phyloP scores from a whole-genome alignment of 2,329 filamentous ascomycete genomes.

The Catunica adiposa region DNA sequence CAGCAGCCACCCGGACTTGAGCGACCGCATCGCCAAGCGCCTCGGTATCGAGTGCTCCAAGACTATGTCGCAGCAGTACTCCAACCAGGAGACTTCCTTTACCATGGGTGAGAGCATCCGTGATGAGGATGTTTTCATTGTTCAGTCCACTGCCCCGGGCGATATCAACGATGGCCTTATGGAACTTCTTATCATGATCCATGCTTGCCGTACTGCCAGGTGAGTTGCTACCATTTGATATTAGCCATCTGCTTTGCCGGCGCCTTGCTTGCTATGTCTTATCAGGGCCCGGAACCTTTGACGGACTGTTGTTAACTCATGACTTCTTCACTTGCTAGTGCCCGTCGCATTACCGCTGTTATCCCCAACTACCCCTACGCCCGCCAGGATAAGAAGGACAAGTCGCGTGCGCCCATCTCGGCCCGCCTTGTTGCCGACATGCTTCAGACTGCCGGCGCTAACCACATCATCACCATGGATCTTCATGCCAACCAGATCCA shows the following conservation, averaged over 20 bases:
- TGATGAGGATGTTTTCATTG: constrained; percentile 92
- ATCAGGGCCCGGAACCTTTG: neutral
- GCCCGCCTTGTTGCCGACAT: constrained; percentile 95
- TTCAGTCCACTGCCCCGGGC: constrained; percentile 86
- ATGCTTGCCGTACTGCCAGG: constrained; percentile 55
- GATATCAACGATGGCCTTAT: constrained; percentile 97
- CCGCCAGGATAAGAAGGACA: constrained; percentile 93
- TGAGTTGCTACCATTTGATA: no score
- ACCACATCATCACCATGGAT: constrained; percentile 82
- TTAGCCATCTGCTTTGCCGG: no score
- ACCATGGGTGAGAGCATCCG: constrained; percentile 91
- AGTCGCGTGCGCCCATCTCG: constrained; percentile 84
- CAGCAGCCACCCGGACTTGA: constrained; percentile 32
- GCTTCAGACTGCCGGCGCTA: constrained; percentile 69
- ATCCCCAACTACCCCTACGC: constrained; percentile 95
- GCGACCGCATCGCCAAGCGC: constrained; percentile 28
- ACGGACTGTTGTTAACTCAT: neutral
- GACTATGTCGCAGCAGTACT: constrained; percentile 69
- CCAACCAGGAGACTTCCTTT: constrained; percentile 75
- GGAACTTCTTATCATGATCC: constrained; percentile 97
- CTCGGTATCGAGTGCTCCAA: constrained; percentile 64
- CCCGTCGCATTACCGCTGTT: constrained; percentile 83
- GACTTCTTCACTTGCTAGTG: constrained; percentile 21
- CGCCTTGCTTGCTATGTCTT: no score
- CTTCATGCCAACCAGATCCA: constrained; percentile 93